A percentile compares a stretch with the other conserved stretches of the same genome.
Conservation (phyloP, 495 filamentous ascomycete species). For the Aspergillus ostianus region DNA sequence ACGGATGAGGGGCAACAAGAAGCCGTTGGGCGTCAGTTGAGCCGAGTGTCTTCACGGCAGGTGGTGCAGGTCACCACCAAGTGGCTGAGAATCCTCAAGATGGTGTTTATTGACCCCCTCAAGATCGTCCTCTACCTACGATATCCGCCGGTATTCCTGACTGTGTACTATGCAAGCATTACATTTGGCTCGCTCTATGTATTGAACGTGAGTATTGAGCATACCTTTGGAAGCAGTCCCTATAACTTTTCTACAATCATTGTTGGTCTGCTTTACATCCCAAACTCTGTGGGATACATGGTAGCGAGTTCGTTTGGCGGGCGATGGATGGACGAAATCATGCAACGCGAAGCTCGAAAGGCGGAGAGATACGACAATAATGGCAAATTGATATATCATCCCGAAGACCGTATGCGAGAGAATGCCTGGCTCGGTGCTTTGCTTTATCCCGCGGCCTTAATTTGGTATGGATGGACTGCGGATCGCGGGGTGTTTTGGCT, state of each 20-base stretch:
- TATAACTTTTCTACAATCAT: conserved; percentile 75
- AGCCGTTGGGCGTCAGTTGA: conserved; percentile 36
- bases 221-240: conserved; percentile 68
- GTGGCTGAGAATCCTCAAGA: conserved; percentile 55
- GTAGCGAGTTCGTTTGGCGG: conserved; percentile 72
- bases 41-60: conserved; percentile 61
- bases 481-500: conserved; percentile 58
- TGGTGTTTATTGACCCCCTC: conserved; percentile 76
- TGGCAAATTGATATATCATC: conserved; percentile 67
- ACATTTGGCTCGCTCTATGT: conserved; percentile 82
- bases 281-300: conserved; percentile 76
- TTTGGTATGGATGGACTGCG: conserved; percentile 69
- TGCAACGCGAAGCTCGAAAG: conserved; percentile 74
- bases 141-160: conserved; percentile 75
- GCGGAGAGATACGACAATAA: conserved; percentile 68
- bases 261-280: conserved; percentile 78
- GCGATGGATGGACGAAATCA: conserved; percentile 85
- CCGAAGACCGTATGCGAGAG: conserved; percentile 87
- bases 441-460: conserved; percentile 66
- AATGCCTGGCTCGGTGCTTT: conserved; percentile 83
- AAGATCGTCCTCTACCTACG: conserved; percentile 74
- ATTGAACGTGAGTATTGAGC: conserved; percentile 81
- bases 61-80: conserved; percentile 57
- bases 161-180: conserved; percentile 78
- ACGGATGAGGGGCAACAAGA: conserved; percentile 19